Base-by-base conservation (phyloP, 495 filamentous ascomycete genomes). In the Pyrenopolyporus hunteri region DNA sequence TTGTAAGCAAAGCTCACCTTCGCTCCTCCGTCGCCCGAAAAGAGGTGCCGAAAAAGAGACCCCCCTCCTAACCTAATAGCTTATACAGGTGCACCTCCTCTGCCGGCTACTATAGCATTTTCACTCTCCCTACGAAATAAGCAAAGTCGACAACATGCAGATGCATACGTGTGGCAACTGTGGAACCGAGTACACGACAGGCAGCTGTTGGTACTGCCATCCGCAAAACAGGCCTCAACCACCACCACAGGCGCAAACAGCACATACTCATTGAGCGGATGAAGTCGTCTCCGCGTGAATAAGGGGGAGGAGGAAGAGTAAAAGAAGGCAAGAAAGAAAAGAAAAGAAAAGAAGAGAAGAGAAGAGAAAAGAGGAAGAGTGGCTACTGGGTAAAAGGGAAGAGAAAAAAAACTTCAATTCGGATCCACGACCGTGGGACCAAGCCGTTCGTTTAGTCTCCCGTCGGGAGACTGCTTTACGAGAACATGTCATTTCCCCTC, bases 181-280 rank as follows among this genome's bases (percentile, higher is more conserved):
- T 52, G 69, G 69, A 45, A 71, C 69, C 20, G 69, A 71, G 59
- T 71, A 71, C 52, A 71, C 69, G 29, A 69, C 66, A 57, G 69
- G 69, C 47, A 71, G 69, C 64, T 71, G 69, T 65, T 71, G 69
- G 69, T 71, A 71, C 51, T 71, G 69, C 50, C 69, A 71, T 69
- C 69, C 69, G 19, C 69, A 71, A 57, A 64, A 66, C 49, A 58
- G 37, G 48, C 56, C 58, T 59, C 51, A 52, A 39, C 19, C 33
- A 53, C 43, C 46, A 13, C 13, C 28, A 37, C 45, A 53, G 29
- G 49, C 32, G 33, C 55, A 59, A 43, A 44, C 44, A 32, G 33
- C 47, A 23, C 63, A 63, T 40, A 20, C 23, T 28, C 63, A 66
- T 36, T 66, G 23, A 54, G 53, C 39, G 32, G 32, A 47, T 58